Base-by-base conservation (phyloP, 495 filamentous ascomycete species). In the Tuber magnatum region DNA sequence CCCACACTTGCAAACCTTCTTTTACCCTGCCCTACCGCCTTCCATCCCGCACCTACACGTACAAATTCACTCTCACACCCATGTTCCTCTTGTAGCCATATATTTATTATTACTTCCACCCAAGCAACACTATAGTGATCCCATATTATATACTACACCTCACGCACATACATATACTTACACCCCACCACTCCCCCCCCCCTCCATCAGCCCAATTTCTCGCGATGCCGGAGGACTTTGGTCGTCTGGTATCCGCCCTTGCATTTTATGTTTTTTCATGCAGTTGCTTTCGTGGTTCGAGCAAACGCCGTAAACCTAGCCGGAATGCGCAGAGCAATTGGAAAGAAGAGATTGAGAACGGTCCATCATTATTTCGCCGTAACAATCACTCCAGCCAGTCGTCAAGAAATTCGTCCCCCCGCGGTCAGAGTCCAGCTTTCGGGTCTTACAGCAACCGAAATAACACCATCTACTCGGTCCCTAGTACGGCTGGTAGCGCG, bases 181-280 rank as follows among this genome's bases (percentile, higher is more conserved):
- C 28, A 35, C 4, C 28, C 18, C 28, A 6, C 16, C 44, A 24
- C 43, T 24, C 69, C 28, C 42, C 22, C 22, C 39, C 39, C 39
- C 0, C 38, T 43, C 70, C 46, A 38, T 51, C 68, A 22, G 41
- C 68, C 56, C 8, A 18, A n/a, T 43, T 43, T 43, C 71, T 71
- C 65, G 51, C 77, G 38, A 79, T 79, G 77, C 77, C 77, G 77
- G 69, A 79, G 20, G 76, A 40, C 40, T 79, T 75, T 70, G 69
- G 75, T 46, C 71, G 77, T 72, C 56, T 79, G 75, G 71, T 79
- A 79, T 79, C 77, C 43, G 77, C 77, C 51, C 68, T 77, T 28
- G 77, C 75, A 24, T 79, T 77, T 41, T 79, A 79, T 28, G 48
- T 79, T 42, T 79, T 79, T 43, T 79, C 77, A 44, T 79, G 77